A percentile compares a stretch with the other conserved stretches of the same genome.
Conservation (phyloP, 1,284 basidiomycete genomes). For the Neolentinus lepideus region DNA sequence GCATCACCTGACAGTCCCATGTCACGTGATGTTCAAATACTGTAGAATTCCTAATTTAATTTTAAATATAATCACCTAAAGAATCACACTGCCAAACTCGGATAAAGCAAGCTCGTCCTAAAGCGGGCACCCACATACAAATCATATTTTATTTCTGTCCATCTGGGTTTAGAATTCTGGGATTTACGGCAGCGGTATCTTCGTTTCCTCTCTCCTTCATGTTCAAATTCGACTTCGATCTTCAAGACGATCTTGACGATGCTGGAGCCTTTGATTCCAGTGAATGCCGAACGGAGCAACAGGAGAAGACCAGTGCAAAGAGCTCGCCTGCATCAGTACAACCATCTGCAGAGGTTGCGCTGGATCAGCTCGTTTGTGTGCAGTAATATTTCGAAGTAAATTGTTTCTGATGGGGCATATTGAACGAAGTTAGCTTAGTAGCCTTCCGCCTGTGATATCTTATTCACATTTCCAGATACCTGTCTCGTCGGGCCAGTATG, state of each 20-base stretch:
- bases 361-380: slow-evolving; percentile 27
- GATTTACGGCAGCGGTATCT: background rate
- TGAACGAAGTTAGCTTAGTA: slow-evolving; percentile 34
- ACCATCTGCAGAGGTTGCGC: slow-evolving; percentile 23
- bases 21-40: no score
- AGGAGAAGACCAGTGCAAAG: slow-evolving; percentile 2
- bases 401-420: slow-evolving; percentile 9
- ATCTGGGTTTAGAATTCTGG: no score
- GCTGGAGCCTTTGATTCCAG: slow-evolving; percentile 4
- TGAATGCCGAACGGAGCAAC: slow-evolving; percentile 3
- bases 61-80: no score
- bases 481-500: slow-evolving; percentile 21
- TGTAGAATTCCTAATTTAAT: no score
- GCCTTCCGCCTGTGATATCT: slow-evolving; percentile 49
- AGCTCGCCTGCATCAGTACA: background rate
- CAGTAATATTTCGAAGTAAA: slow-evolving; percentile 2
- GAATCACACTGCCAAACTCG: no score
- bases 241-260: slow-evolving; percentile 15
- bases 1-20: no score
- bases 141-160: no score
- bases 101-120: no score
- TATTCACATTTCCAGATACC: slow-evolving; percentile 49
- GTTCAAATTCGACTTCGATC: slow-evolving; percentile 18
- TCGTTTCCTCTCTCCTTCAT: background rate
- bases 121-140: no score